Percentiles rank a stretch among this genome's conserved stretches.
Conservation (phyloP, 805 yeast genomes). For the Yamadazyma sp. region DNA sequence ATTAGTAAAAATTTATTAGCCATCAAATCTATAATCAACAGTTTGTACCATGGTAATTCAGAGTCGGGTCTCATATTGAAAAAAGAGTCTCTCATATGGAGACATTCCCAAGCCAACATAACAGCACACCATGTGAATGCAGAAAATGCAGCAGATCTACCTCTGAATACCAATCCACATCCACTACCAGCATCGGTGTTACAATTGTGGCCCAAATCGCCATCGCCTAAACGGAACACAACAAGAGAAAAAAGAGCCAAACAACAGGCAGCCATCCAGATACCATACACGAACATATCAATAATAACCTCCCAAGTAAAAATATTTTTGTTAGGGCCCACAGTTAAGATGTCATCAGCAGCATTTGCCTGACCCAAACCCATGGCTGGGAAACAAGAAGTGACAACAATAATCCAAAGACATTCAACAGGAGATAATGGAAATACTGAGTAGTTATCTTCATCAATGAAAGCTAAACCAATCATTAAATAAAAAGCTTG, state of each 20-base stretch:
- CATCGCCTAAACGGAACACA: conserved; percentile 66
- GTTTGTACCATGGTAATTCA: conserved; percentile 53
- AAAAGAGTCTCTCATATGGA: conserved; percentile 67
- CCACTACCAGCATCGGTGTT: conserved; percentile 46
- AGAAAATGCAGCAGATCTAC: conserved; percentile 76
- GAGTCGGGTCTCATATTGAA: conserved; percentile 69
- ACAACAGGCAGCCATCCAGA: conserved; percentile 72
- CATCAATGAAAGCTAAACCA: conserved; percentile 71
- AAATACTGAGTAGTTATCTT: conserved; percentile 67
- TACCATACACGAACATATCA: conserved; percentile 73
- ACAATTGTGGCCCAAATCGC: conserved; percentile 64
- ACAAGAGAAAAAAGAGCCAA: conserved; percentile 63
- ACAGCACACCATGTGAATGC: conserved; percentile 87
- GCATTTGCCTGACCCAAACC: conserved; percentile 56
- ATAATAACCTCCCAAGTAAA: conserved; percentile 65
- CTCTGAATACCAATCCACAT: conserved; percentile 67
- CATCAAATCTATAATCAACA: conserved; percentile 67
- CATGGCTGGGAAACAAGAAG: conserved; percentile 40
- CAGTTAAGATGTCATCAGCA: conserved; percentile 58
- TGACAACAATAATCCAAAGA: conserved; percentile 35
- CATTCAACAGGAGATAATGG: conserved; percentile 56
- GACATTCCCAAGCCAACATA: conserved; percentile 80
- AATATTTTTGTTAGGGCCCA: conserved; percentile 63
- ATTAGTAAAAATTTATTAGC: conserved; percentile 74
- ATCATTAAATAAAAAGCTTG: conserved; percentile 65